Base-by-base conservation (phyloP, 129 eudicot genomes). In the Lonicera japonica region DNA sequence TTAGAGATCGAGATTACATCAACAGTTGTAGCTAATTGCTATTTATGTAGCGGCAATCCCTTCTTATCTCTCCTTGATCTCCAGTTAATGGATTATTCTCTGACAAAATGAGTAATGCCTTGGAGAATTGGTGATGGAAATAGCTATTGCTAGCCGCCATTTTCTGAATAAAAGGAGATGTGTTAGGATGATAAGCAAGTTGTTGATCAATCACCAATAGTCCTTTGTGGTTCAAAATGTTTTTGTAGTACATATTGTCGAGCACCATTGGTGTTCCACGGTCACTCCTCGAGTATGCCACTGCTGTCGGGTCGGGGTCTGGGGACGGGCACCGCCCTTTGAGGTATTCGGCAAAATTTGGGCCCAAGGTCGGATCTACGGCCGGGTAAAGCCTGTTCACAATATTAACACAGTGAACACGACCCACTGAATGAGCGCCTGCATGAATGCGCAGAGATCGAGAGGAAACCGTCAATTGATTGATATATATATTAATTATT, bases 391-490 rank as follows among this genome's bases (percentile, higher is more conserved):
- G 86, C 21, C 97, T 73, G 61, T 76, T 46, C 1, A 90, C 97
- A 0, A 90, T 20, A 78, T 90, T 90, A 7, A 29, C 24, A 64
- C 97, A 90, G 46, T 90, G 97, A 17, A 81, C 87, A 58, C 97
- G 69, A 36, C 97, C 97, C 11, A 90, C 94, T 0, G 97, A 90
- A 74, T 90, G 97, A 51, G 97, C 97, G 43, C 97, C 97, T 90
- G 25, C 0, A 56, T 55, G n/a, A n/a, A n/a, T n/a, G n/a, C n/a
- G n/a, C n/a, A n/a, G n/a, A n/a, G n/a, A n/a, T n/a, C n/a, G n/a
- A 63, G 25, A 21, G 46, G 50, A 3, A 39, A 43, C n/a, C n/a
- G n/a, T n/a, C 50, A 10, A 43, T 2, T 43, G 50, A 11, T 29
- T 2, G 36, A 1, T 29, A 29, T 29, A 29, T 29, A 1, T 29